Evolutionary conservation across 129 eudicot genomes (phyloP), one percentile per base, ranked within the genome.

Genomic region (Gnaphalium uliginosum): DNA sequence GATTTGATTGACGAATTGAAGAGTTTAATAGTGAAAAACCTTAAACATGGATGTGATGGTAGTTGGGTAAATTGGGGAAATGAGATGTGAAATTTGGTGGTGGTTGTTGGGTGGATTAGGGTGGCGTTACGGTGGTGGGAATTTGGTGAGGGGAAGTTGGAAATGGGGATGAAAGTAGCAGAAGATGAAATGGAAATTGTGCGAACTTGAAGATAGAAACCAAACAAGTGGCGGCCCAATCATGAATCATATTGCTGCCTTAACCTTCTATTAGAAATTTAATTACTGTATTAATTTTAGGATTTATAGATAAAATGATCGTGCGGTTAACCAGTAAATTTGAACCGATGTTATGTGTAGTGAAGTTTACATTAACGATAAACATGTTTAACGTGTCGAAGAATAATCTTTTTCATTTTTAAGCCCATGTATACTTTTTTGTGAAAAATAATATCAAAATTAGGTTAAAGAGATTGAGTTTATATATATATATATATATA

Each of bases 201-300:
- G 53, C 18, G 18, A 46, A 46, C 14, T 39, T 60, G 30, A 11
- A 60, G 2, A 27, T 24, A 24, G 30, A 60, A 60, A 14, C 23
- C 22, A 58, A 58, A 58, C 64, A 60, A 60, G 66, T 60, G 66
- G 66, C 66, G 32, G 66, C 66, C 66, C 66, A 60, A 60, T 24
- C 18, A 60, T 60, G 30, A 22, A 60, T 46, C n/a, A 14, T 46
- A 14, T 46, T 11, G 51, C 53, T 46, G 6, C 53, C 6, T 46
- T 46, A 4, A 13, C 13, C 53, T 46, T 46, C 53, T 46, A 13
- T 46, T 13, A 13, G 53, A 46, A 46, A 46, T 1, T 39, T 39
- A 39, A 10, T 46, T 39, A 39, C 4, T 8, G 14, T 39, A 39
- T 39, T 39, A 39, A 39, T 10, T 39, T 39, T 2, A 1, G 46